Percentiles rank a stretch among this genome's conserved stretches.
phyloP scores from a whole-genome alignment of 208 protist species.

The Crithidia sp. region DNA sequence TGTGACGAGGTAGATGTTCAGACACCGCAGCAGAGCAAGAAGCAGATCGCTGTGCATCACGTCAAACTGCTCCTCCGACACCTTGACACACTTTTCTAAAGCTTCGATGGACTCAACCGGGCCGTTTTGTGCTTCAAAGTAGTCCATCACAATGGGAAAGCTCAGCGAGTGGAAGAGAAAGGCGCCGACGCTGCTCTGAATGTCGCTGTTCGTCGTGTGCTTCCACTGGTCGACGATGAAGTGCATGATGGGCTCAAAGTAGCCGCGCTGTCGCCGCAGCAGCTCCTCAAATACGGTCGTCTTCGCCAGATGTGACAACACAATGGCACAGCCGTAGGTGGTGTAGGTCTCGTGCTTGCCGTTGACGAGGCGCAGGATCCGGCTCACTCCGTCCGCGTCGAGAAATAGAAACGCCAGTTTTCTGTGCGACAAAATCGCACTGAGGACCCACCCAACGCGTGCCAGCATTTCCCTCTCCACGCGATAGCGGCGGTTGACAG shows the following conservation, averaged over 20 bases:
- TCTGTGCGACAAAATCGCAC: constrained; percentile 76
- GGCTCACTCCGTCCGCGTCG: constrained; percentile 59
- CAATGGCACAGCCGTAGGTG: constrained; percentile 71
- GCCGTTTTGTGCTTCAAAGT: constrained; percentile 70
- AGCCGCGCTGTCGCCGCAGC: constrained; percentile 58
- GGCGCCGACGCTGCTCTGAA: constrained; percentile 71
- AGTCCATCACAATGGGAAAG: constrained; percentile 77
- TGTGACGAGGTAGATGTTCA: constrained; percentile 82
- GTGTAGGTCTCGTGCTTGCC: constrained; percentile 47
- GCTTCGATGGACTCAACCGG: constrained; percentile 53
- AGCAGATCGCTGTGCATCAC: constrained; percentile 61
- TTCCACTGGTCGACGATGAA: constrained; percentile 78
- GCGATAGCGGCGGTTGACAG: constrained; percentile 39
- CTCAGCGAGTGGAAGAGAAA: constrained; percentile 84
- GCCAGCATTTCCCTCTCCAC: constrained; percentile 60
- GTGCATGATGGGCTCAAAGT: constrained; percentile 74
- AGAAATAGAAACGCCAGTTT: constrained; percentile 83
- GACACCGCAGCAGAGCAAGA: constrained; percentile 63
- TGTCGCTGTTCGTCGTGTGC: constrained; percentile 51
- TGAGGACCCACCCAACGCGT: constrained; percentile 75
- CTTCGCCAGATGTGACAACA: constrained; percentile 72
- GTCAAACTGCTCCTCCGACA: constrained; percentile 79
- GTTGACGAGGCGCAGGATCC: constrained; percentile 56
- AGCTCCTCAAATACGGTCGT: constrained; percentile 77
- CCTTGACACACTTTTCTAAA: constrained; percentile 56